Conservation (phyloP, 805 yeast genomes). For the Lipomyces anomalus region DNA sequence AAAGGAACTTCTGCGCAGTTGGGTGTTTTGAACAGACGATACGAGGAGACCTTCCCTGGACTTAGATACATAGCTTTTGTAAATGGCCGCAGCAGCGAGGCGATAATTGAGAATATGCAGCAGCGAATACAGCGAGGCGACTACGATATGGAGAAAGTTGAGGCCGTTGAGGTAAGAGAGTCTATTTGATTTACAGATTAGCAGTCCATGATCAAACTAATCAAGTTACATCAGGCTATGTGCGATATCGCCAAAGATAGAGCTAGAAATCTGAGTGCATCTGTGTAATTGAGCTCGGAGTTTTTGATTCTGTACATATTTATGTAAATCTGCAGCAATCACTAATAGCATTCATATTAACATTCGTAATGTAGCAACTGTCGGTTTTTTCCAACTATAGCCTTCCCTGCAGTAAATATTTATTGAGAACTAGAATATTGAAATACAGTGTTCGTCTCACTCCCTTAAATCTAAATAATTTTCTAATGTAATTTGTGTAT, state of each 20-base stretch:
- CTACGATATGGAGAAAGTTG: conserved; percentile 49
- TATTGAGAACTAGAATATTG: no score
- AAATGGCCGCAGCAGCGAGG: conserved; percentile 67
- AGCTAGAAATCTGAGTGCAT: conserved; percentile 45
- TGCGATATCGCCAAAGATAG: conserved; percentile 86
- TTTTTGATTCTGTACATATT: no score
- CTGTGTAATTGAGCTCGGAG: no score
- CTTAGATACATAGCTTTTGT: conserved; percentile 84
- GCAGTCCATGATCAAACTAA: neutral
- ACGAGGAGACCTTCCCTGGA: conserved; percentile 64
- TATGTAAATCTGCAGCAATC: no score
- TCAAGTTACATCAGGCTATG: conserved; percentile 59
- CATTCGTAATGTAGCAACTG: no score
- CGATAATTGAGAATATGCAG: conserved; percentile 59
- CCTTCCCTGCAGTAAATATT: no score
- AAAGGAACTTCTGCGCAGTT: conserved; percentile 46
- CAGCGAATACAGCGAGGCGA: conserved; percentile 53
- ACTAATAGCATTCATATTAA: no score
- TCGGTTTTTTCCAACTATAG: no score
- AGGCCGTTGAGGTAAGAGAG: conserved; percentile 50
- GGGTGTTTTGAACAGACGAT: conserved; percentile 46
- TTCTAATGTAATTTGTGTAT: no score
- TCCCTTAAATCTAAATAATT: no score
- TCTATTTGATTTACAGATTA: neutral
- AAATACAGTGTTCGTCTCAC: no score